Percentiles rank a stretch among this genome's conserved stretches.
phyloP scores from a whole-genome alignment of 495 filamentous ascomycete species.

The Trichoderma virens region DNA sequence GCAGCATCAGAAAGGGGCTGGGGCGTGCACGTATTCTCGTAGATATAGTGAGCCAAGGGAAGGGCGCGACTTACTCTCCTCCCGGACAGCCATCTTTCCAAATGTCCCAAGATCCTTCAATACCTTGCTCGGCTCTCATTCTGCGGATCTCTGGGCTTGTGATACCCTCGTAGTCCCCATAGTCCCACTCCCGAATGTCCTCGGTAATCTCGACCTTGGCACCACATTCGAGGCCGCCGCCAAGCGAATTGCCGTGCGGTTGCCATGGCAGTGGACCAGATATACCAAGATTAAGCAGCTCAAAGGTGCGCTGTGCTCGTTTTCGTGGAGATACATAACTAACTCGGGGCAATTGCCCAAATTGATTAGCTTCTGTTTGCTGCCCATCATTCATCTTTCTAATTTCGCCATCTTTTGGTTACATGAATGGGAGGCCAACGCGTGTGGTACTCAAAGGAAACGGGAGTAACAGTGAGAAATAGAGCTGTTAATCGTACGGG shows the following conservation, averaged over 20 bases:
- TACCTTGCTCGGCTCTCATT: slow-evolving; percentile 48
- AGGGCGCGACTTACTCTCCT: slow-evolving; percentile 48
- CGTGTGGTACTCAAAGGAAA: neutral
- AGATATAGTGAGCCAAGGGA: neutral
- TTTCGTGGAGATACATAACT: slow-evolving; percentile 80
- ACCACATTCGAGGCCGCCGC: slow-evolving; percentile 27
- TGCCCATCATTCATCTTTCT: neutral
- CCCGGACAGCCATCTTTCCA: slow-evolving; percentile 74
- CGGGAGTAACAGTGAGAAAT: neutral
- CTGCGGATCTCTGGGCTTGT: slow-evolving; percentile 63
- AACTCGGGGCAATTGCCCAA: neutral
- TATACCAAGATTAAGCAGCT: slow-evolving; percentile 61
- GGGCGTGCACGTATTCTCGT: neutral
- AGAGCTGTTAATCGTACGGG: neutral
- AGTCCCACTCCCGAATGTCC: slow-evolving; percentile 89
- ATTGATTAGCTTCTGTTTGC: neutral
- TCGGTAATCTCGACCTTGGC: slow-evolving; percentile 61
- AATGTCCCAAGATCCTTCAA: slow-evolving; percentile 65
- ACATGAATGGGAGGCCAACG: neutral
- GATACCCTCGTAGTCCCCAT: slow-evolving; percentile 90
- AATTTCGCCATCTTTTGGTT: neutral
- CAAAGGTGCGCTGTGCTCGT: slow-evolving; percentile 79
- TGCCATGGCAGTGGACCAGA: slow-evolving; percentile 38
- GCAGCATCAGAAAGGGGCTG: slow-evolving; percentile 13
- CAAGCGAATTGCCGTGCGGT: slow-evolving; percentile 27